Evolutionary conservation across 805 yeast species (phyloP).

Genomic region (Lipomyces sp.): DNA sequence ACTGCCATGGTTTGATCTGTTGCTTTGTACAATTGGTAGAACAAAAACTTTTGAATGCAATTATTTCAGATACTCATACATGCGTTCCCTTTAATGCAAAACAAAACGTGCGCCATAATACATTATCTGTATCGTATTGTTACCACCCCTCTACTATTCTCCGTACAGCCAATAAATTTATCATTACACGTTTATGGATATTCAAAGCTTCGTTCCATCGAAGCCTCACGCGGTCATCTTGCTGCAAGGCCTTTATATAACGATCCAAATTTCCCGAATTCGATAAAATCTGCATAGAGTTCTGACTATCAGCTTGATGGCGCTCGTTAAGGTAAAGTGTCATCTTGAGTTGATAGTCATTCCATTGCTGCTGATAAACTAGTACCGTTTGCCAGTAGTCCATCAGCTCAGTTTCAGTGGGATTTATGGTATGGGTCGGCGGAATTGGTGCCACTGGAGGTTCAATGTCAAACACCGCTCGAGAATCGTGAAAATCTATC

Average conservation of each 20-base stretch:
- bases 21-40: background rate
- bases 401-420: constrained; percentile 27
- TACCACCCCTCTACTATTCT: constrained; percentile 30
- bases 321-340: constrained; percentile 39
- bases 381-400: constrained; percentile 35
- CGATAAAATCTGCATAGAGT: constrained; percentile 25
- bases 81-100: background rate
- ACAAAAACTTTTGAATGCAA: background rate
- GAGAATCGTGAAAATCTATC: constrained; percentile 38
- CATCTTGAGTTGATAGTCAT: constrained; percentile 37
- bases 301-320: constrained; percentile 36
- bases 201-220: constrained; percentile 36
- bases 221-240: constrained; percentile 38
- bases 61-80: background rate
- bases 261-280: constrained; percentile 22
- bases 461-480: constrained; percentile 31
- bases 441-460: constrained; percentile 40
- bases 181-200: constrained; percentile 33
- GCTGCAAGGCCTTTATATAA: constrained; percentile 39
- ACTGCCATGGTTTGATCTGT: background rate
- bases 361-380: constrained; percentile 39
- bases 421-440: constrained; percentile 24
- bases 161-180: constrained; percentile 28
- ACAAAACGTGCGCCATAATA: background rate
- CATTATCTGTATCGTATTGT: background rate